phyloP scores from a whole-genome alignment of 2,329 filamentous ascomycete genomes.

The Exophiala sideris region DNA sequence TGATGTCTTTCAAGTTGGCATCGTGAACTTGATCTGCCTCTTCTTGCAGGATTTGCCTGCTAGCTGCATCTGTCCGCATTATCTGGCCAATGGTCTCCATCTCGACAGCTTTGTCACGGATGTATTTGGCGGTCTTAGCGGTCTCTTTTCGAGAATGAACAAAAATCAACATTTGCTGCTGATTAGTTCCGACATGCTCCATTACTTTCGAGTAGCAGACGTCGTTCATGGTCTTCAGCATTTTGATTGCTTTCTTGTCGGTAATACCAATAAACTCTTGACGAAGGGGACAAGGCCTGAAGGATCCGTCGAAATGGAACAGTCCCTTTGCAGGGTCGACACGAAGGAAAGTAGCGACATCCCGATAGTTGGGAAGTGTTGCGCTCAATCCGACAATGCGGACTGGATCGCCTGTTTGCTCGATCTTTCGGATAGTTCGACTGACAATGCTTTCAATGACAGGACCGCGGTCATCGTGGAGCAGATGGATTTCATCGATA shows the following conservation, averaged over 20 bases:
- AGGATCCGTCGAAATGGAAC: conserved; percentile 95
- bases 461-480: conserved; percentile 95
- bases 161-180: conserved; percentile 98
- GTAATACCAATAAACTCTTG: conserved; percentile 98
- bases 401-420: conserved; percentile 91
- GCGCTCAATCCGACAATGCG: conserved; percentile 89
- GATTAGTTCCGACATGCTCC: conserved; percentile 87
- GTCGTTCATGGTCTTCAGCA: conserved; percentile 98
- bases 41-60: conserved; percentile 79
- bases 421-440: conserved; percentile 85
- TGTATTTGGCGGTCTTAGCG: conserved; percentile 92
- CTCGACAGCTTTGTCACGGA: conserved; percentile 95
- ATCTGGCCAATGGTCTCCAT: conserved; percentile 96
- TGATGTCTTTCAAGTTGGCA: conserved; percentile 82
- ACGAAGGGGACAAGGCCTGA: conserved; percentile 85
- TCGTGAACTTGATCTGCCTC: conserved; percentile 81
- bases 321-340: conserved; percentile 81
- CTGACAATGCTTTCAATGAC: conserved; percentile 96
- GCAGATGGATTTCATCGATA: conserved; percentile 95
- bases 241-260: conserved; percentile 97
- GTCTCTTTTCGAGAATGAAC: conserved; percentile 98
- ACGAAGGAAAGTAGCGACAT: conserved; percentile 92
- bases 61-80: conserved; percentile 85
- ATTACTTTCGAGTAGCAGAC: conserved; percentile 97
- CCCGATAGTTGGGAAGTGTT: conserved; percentile 91